Conservation (phyloP, 257 asterid species). For the Solanum clarkiae region DNA sequence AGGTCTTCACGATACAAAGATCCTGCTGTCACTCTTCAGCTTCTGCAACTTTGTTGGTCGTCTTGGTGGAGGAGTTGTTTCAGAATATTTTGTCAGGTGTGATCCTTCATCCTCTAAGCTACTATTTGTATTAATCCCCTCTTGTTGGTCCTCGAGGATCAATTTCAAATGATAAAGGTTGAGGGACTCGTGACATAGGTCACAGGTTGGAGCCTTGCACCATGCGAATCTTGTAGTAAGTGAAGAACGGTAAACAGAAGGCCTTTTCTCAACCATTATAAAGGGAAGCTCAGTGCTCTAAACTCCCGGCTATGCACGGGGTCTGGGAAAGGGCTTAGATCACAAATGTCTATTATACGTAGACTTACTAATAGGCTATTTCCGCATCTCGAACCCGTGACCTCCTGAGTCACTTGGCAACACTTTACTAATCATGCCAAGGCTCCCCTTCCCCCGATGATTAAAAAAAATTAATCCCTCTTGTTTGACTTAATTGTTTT, state of each 20-base stretch:
- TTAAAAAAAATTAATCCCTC: not conserved
- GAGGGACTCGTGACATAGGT: not conserved
- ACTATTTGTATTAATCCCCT: not conserved
- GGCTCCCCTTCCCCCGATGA: not conserved
- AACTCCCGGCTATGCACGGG: not conserved
- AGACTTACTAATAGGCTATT: not conserved
- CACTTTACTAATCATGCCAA: not conserved
- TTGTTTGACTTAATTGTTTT: not conserved
- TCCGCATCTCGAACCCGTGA: not conserved
- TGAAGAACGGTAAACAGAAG: not conserved
- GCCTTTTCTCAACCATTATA: not conserved
- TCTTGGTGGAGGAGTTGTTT: conserved; percentile 67
- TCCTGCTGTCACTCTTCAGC: conserved; percentile 54
- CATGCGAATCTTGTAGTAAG: not conserved
- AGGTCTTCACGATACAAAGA: conserved; percentile 33
- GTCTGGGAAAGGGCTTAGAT: not conserved
- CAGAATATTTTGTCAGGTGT: conserved; percentile 53
- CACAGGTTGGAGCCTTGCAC: not conserved
- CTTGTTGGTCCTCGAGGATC: not conserved
- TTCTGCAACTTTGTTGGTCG: conserved; percentile 66
- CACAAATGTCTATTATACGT: not conserved
- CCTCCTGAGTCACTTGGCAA: not conserved
- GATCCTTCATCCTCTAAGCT: not conserved
- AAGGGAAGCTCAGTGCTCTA: not conserved
- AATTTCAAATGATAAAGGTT: not conserved